phyloP scores from a whole-genome alignment of 1,284 basidiomycete genomes.

The Phenoliferia sp. region DNA sequence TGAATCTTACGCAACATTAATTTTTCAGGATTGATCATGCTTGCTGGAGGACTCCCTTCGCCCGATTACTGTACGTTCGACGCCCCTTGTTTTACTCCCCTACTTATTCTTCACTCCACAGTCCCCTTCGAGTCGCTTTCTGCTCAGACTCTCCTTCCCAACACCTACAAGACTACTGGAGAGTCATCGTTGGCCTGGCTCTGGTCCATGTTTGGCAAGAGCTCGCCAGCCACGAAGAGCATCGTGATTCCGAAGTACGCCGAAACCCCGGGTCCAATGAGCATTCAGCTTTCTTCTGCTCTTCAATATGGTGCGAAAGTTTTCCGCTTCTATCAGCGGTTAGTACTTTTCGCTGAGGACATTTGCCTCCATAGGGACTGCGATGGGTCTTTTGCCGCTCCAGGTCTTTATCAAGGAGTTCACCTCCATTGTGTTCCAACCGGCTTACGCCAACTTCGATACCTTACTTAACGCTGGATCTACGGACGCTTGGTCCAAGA shows the following conservation, averaged over 20 bases:
- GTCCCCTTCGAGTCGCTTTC: slow-evolving; percentile 60
- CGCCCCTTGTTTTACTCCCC: neutral
- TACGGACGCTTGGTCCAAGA: slow-evolving; percentile 65
- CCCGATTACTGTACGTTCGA: slow-evolving; percentile 39
- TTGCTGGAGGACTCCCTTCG: slow-evolving; percentile 56
- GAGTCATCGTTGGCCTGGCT: slow-evolving; percentile 49
- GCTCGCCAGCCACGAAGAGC: slow-evolving; percentile 49
- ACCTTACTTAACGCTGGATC: slow-evolving; percentile 62
- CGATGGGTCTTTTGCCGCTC: slow-evolving; percentile 54
- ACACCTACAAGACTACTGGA: slow-evolving; percentile 31
- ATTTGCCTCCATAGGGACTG: slow-evolving; percentile 40
- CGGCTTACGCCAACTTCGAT: slow-evolving; percentile 62
- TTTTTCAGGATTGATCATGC: slow-evolving; percentile 33
- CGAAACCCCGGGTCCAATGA: slow-evolving; percentile 39
- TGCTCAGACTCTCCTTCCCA: slow-evolving; percentile 47
- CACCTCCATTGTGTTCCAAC: slow-evolving; percentile 58
- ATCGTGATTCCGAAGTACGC: slow-evolving; percentile 59
- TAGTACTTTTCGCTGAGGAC: neutral
- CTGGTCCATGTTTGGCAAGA: slow-evolving; percentile 56
- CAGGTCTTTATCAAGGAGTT: slow-evolving; percentile 57
- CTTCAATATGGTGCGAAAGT: slow-evolving; percentile 60
- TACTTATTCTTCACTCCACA: slow-evolving; percentile 46
- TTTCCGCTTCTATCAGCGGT: neutral
- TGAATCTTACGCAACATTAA: neutral
- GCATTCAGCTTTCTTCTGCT: slow-evolving; percentile 58